These are phyloP conservation scores for Eragrostis nindensis DNA, from an alignment of 176 grass and related monocot species.

Conservation along the genomic window DNA sequence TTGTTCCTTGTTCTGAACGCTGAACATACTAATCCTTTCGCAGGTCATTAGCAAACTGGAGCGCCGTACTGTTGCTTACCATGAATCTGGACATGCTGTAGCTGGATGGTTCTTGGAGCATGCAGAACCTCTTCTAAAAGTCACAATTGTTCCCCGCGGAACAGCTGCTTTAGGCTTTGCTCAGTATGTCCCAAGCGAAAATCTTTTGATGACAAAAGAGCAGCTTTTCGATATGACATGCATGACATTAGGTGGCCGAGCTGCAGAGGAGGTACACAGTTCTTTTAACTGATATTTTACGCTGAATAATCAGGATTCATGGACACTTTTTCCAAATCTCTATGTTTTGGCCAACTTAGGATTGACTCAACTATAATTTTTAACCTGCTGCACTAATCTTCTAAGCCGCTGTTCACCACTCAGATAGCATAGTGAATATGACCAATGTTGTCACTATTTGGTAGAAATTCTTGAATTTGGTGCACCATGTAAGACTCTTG, in stretches of 20 bases:
- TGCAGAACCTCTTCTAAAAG: conserved; percentile 95
- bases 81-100: conserved; percentile 87
- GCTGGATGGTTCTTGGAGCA: conserved; percentile 98
- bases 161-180: conserved; percentile 98
- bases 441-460: conserved; percentile 4
- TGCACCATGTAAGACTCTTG: conserved; percentile 1
- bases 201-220: conserved; percentile 97
- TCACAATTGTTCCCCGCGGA: conserved; percentile 98
- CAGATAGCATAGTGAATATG: conserved; percentile 16
- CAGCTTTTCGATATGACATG: conserved; percentile 99
- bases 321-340: background rate
- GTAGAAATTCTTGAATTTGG: background rate
- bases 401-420: background rate
- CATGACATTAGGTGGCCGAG: conserved; percentile 97
- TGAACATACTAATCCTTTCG: conserved; percentile 12
- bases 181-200: conserved; percentile 92
- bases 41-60: conserved; percentile 99
- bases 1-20: conserved; percentile 12
- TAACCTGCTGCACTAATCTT: conserved; percentile 7
- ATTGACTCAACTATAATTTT: background rate
- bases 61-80: conserved; percentile 76
- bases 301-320: conserved; percentile 22
- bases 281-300: conserved; percentile 11
- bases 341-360: background rate
- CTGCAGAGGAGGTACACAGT: conserved; percentile 81